Evolutionary conservation across 768 basidiomycete species (phyloP), one percentile per base, ranked within the genome.

Genomic region (Suillus brevipes): DNA sequence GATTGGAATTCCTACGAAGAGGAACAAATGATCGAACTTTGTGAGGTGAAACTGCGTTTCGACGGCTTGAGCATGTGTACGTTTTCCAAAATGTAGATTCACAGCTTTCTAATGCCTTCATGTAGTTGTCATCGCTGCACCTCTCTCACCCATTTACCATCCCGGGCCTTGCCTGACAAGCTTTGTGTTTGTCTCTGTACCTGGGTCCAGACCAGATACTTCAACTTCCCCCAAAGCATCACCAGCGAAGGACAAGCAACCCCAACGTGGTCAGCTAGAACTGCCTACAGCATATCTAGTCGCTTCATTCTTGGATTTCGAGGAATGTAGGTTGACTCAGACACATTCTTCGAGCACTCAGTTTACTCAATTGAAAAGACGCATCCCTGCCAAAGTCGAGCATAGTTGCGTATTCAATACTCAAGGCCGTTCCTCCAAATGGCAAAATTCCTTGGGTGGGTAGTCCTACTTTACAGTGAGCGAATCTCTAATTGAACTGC

Each of bases 1-100:
- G 78, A 82, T 49, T 82, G 84, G 83, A 87, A 89, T 57, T 75
- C 78, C 52, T 84, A 84, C 76, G 84, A 86, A 6, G 89, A 90
- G 71, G 88, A 90, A 61, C 76, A 78, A 8, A 80, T 73, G 3
- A 84, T 92, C 65, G 84, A 89, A 42, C 66, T 91, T n/a, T 85
- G 80, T 61, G 87, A 89, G 74, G 80, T 89, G 12, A 80, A 80
- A 36, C 70, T 90, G 18, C 74, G 78, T 40, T 84, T 83, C 61
- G 83, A 87, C 63, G 80, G 82, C 40, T 40, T 65, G 40, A 62
- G 67, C 7, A 79, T 84, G 65, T 76, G 87, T 88, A 77, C 66
- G 83, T 38, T 50, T 16, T 59, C 8, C 37, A 28, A 63, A 40
- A 56, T 40, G 6, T 34, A 38, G 20, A 40, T 9, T 14, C 7